Evolutionary conservation across 805 yeast species (phyloP), one percentile per base, ranked within the genome.

Genomic region (Candida fluviatilis): DNA sequence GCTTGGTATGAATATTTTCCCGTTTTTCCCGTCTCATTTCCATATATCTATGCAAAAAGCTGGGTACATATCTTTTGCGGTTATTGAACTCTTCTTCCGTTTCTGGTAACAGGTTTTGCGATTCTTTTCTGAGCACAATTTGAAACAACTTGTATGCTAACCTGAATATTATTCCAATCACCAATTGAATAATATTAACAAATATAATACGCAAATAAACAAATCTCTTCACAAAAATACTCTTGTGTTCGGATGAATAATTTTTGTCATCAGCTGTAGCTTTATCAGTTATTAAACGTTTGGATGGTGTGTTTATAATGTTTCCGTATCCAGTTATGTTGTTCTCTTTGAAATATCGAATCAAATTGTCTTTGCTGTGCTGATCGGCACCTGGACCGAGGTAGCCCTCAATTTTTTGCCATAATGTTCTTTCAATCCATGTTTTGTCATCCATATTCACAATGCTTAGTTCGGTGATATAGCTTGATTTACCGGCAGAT

Each of bases 401-500:
- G 18, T 38, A 14, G 7, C 13, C 19, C 18, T 31, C 27, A n/a
- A 45, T 11, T 10, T 37, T 42, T 29, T 47, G 41, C 60, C 58
- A 55, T 24, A 57, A 41, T 31, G 49, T 49, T 17, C 62, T 52
- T 36, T 78, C 84, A 14, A 82, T 42, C 76, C 81, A 84, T 0
- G 85, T 82, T 11, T 64, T 57, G 8, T 55, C 52, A n/a, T 76
- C 76, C n/a, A 73, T 52, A 0, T 58, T 52, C 2, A 83, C 61
- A 12, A 68, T 52, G 18, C 78, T 63, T 21, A 75, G 63, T 49
- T 83, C 88, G 35, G 76, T 71, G 29, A 80, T 71, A 54, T 81
- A 84, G 45, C 84, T 78, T 21, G 80, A 76, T 39, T 72, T 75
- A 2, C 84, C 81, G 0, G 85, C 81, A 37, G 82, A 78, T n/a